Base-by-base conservation (phyloP, 768 basidiomycete genomes). In the Neoboletus brunneissimus region DNA sequence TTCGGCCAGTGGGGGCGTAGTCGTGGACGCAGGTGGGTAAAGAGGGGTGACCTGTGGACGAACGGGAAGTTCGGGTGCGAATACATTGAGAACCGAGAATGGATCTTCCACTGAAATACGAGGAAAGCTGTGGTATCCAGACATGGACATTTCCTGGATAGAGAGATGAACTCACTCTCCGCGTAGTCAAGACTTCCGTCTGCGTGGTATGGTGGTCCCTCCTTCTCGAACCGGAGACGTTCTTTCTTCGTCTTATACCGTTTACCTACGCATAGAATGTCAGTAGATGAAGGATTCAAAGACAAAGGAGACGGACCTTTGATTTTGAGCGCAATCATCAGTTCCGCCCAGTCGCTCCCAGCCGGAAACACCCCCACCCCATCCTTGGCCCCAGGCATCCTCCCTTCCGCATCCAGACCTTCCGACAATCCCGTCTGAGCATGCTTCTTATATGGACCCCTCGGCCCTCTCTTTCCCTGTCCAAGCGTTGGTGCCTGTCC, bases 241-340 rank as follows among this genome's bases (percentile, higher is more conserved):
- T 92, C 89, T 63, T 87, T 91, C 76, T 92, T 92, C 2, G 89
- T 91, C 53, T 81, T 82, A 65, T 91, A 90, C 13, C 83, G 80
- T 63, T 90, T 91, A 20, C 88, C 89, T 62, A 6, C 4, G 12
- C 6, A 23, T 12, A 27, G 0, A 4, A 0, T 22, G 4, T 53
- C 0, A 46, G 16, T 22, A n/a, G 15, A 43, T 46, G 44, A 18
- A 31, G 13, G 1, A 38, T 49, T 1, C 9, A 48, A 46, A 46
- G 18, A 10, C 9, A 7, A 49, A 48, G 20, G 42, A 27, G 9
- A 35, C 8, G 20, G 55, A 86, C 90, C 89, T 77, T 89, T 90
- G 48, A 89, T 73, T 70, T 91, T 91, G 34, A 91, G 73, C 1
- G 80, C 78, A 11, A 91, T 65, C 85, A 91, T 89, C 29, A 82